Percentiles rank a stretch among this genome's conserved stretches.
Conservation (phyloP, 305 asterid species). For the Fraxinus xanthoxyloides region DNA sequence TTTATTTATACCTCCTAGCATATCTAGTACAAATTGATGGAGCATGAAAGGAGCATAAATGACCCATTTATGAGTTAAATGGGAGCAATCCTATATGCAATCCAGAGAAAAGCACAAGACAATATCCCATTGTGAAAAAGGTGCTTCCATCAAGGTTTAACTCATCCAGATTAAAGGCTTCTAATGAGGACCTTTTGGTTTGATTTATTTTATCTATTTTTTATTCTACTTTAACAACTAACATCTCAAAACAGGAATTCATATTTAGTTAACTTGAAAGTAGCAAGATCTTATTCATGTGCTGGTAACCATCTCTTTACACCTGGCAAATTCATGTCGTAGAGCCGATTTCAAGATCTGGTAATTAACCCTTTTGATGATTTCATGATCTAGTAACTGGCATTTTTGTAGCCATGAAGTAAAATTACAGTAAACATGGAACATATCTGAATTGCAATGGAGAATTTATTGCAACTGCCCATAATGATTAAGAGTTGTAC, state of each 20-base stretch:
- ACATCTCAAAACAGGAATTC: not conserved
- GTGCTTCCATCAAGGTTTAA: not conserved
- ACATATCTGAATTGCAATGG: not conserved
- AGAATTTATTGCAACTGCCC: not conserved
- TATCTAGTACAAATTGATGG: not conserved
- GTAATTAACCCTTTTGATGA: not conserved
- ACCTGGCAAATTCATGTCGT: not conserved
- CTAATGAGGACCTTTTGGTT: not conserved
- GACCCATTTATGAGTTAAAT: not conserved
- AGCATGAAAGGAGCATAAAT: not conserved
- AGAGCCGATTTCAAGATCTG: not conserved
- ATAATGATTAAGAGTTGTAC: constrained; percentile 33
- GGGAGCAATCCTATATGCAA: not conserved
- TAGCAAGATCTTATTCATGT: not conserved
- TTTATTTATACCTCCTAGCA: not conserved
- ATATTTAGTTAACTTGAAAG: not conserved
- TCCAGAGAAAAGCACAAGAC: not conserved
- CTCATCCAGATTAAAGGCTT: not conserved
- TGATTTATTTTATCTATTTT: not conserved
- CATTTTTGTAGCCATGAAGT: not conserved
- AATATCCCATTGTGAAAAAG: not conserved
- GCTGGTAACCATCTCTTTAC: not conserved
- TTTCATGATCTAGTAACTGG: not conserved
- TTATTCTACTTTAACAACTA: not conserved
- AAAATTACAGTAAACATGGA: not conserved